These are phyloP conservation scores for Zarea fungicola DNA, from an alignment of 2,329 filamentous ascomycete genomes.

Conservation along the genomic window DNA sequence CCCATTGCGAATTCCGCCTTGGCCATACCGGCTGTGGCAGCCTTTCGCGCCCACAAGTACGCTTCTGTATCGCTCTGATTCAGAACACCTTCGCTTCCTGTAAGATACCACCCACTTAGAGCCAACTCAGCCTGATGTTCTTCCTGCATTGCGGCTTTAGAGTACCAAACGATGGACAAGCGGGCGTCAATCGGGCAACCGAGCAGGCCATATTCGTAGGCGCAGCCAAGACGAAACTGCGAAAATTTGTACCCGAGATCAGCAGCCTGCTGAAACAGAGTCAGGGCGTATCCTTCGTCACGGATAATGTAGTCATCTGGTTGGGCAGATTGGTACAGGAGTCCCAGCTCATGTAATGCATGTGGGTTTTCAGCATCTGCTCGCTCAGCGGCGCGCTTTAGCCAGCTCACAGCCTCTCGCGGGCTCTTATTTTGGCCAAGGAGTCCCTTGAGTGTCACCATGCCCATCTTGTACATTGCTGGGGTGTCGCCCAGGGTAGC, in stretches of 20 bases:
- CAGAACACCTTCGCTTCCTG: conserved; percentile 79
- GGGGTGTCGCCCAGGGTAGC: conserved; percentile 85
- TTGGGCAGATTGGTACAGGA: conserved; percentile 59
- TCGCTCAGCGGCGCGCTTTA: conserved; percentile 85
- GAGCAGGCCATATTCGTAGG: conserved; percentile 83
- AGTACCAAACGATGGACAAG: conserved; percentile 90
- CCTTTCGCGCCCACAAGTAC: conserved; percentile 94
- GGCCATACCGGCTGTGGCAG: conserved; percentile 76
- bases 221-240: conserved; percentile 82
- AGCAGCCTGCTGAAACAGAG: conserved; percentile 78
- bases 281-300: conserved; percentile 76
- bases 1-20: conserved; percentile 98
- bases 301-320: conserved; percentile 68
- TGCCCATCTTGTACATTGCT: conserved; percentile 97
- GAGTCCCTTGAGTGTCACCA: conserved; percentile 89
- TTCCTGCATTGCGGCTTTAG: conserved; percentile 80
- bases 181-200: conserved; percentile 78
- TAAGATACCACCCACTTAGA: conserved; percentile 89
- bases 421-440: conserved; percentile 81
- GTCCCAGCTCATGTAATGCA: conserved; percentile 80
- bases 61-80: conserved; percentile 93
- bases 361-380: conserved; percentile 90
- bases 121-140: conserved; percentile 90
- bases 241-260: conserved; percentile 92
- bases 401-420: conserved; percentile 82